Evolutionary conservation across 805 yeast species (phyloP), one percentile per base, ranked within the genome.

Genomic region (Candida jianshihensis): DNA sequence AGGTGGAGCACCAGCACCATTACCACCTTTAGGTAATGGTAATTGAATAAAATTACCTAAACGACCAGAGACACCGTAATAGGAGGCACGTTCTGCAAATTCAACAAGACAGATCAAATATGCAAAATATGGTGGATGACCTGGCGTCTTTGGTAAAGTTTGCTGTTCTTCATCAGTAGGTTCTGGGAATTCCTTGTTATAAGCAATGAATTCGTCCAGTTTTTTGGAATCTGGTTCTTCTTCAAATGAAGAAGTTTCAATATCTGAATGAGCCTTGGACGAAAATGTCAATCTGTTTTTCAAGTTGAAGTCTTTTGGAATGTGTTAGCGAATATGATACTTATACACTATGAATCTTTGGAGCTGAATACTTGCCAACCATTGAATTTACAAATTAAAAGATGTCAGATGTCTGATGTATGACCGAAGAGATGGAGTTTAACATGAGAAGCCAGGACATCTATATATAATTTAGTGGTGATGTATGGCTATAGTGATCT

Each of bases 11-110:
- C 54, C 54, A 26, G 51, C 49, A 20, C 49, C 71, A 51, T 71
- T 48, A 47, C 51, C 60, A 56, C 56, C 68, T 34, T 48, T 48
- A 33, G 69, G 64, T 35, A 66, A 46, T 36, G 57, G 48, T 47
- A 74, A 63, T 57, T 80, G 84, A 81, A 84, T 80, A 59, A 81
- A 83, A 63, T 84, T 84, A 62, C 75, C 81, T 63, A 84, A 77
- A 7, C 86, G 82, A 40, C 84, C 82, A 32, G 79, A 70, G 41
- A 81, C 64, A 53, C 94, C 92, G 51, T 84, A 84, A 64, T 78
- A 84, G 11, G 90, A 71, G 56, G 84, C 83, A 47, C 95, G 73
- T 60, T 84, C 95, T 33, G 89, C 74, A 43, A 84, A 73, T 62
- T 84, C 94, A 28, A 84, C 85, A 31, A 83, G 37, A 43, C 73